Conservation (phyloP, 2,329 filamentous ascomycete genomes). For the Pseudophaeomoniella oleicola region DNA sequence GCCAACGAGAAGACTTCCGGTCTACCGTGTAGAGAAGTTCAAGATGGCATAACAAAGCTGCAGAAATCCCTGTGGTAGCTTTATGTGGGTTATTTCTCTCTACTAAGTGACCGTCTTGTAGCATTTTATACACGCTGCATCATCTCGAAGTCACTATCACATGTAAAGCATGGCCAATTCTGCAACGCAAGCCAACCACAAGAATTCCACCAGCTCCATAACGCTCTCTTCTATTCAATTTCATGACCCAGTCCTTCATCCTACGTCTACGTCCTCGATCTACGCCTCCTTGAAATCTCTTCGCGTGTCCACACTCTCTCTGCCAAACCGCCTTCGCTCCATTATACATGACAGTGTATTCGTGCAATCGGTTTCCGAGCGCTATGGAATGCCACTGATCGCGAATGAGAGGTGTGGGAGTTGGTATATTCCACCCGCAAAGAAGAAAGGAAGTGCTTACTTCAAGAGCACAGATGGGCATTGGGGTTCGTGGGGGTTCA, state of each 20-base stretch:
- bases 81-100: no score
- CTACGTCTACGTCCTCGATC: constrained; percentile 1
- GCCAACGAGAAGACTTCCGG: no score
- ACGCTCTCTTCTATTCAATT: not conserved
- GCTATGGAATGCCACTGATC: constrained; percentile 53
- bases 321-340: constrained; percentile 68
- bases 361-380: constrained; percentile 44
- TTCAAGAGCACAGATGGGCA: constrained; percentile 99
- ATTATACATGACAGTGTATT: constrained; percentile 66
- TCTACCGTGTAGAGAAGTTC: no score
- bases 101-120: no score
- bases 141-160: no score
- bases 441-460: constrained; percentile 53
- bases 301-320: constrained; percentile 60
- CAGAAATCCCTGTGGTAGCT: no score
- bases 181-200: no score
- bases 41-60: no score
- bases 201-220: not conserved
- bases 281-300: constrained; percentile 52
- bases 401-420: constrained; percentile 92
- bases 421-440: constrained; percentile 59
- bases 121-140: no score
- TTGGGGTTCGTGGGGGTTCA: constrained; percentile 80
- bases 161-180: no score
- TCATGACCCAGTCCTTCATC: constrained; percentile 1